Conservation (phyloP, 2,329 filamentous ascomycete species). For the Colletotrichum tabaci region DNA sequence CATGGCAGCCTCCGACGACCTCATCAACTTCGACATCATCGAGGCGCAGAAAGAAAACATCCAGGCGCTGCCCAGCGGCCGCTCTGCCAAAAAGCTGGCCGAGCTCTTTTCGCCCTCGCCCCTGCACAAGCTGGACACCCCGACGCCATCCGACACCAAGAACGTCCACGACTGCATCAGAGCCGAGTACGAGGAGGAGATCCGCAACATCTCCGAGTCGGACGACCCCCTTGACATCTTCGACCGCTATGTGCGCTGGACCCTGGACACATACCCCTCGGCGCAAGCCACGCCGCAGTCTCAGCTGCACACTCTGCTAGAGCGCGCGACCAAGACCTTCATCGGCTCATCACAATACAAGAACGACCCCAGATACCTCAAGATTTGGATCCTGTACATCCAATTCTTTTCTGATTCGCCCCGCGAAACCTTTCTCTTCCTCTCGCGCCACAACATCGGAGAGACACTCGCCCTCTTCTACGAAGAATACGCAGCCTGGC, state of each 20-base stretch:
- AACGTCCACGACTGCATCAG: constrained; percentile 85
- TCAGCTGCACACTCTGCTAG: constrained; percentile 89
- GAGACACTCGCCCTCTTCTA: constrained; percentile 93
- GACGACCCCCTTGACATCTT: constrained; percentile 97
- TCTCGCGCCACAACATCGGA: constrained; percentile 90
- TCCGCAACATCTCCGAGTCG: constrained; percentile 83
- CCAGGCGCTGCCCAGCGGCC: constrained; percentile 87
- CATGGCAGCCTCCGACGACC: constrained; percentile 67
- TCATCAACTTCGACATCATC: constrained; percentile 89
- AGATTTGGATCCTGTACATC: constrained; percentile 95
- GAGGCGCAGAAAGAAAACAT: constrained; percentile 99
- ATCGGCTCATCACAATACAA: constrained; percentile 89
- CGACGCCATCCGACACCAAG: constrained; percentile 80
- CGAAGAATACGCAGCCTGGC: constrained; percentile 95
- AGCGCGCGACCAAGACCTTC: constrained; percentile 93
- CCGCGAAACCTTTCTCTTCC: constrained; percentile 91
- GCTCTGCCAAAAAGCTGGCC: constrained; percentile 91
- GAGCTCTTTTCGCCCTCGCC: constrained; percentile 82
- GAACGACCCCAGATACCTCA: constrained; percentile 94
- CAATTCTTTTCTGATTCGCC: constrained; percentile 93
- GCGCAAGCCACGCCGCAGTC: constrained; percentile 93
- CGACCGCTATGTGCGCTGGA: constrained; percentile 98
- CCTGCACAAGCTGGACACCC: constrained; percentile 70
- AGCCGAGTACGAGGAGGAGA: constrained; percentile 87
- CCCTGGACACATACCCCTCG: constrained; percentile 92